These are phyloP conservation scores for Crucibulum laeve DNA, from an alignment of 768 basidiomycete species.

Conservation along the genomic window DNA sequence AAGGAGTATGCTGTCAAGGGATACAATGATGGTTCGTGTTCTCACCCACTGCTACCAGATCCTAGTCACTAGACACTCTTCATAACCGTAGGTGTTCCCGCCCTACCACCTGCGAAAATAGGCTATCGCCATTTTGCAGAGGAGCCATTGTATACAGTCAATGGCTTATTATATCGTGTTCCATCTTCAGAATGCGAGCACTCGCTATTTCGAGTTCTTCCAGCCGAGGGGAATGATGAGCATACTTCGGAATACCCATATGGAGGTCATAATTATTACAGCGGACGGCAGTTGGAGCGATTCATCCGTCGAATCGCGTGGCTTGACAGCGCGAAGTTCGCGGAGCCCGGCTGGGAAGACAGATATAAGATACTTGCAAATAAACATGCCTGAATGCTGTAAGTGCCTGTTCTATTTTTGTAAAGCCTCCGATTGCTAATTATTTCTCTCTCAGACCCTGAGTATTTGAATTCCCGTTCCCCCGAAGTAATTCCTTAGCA, in stretches of 20 bases:
- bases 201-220: slow-evolving; percentile 34
- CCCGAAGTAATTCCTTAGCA: too few relatives aligned
- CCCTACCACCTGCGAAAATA: slow-evolving; percentile 46
- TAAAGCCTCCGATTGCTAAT: too few relatives aligned
- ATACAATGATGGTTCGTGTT: slow-evolving; percentile 48
- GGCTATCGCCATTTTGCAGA: slow-evolving; percentile 51
- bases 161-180: slow-evolving; percentile 42
- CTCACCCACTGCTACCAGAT: slow-evolving; percentile 1
- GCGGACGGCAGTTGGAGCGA: slow-evolving; percentile 47
- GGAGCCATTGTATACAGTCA: slow-evolving; percentile 44
- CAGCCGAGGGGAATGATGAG: slow-evolving; percentile 11
- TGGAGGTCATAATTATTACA: slow-evolving; percentile 65
- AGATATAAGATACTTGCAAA: slow-evolving; percentile 25
- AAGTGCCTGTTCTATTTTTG: not conserved
- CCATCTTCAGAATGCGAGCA: slow-evolving; percentile 43
- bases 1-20: slow-evolving; percentile 47
- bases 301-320: slow-evolving; percentile 35
- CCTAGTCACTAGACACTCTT: slow-evolving; percentile 3
- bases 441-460: too few relatives aligned
- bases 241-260: slow-evolving; percentile 31
- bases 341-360: slow-evolving; percentile 38
- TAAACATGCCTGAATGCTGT: slow-evolving; percentile 2
- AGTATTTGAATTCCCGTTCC: too few relatives aligned
- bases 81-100: slow-evolving; percentile 40
- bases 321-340: slow-evolving; percentile 32